phyloP scores from a whole-genome alignment of 2,329 filamentous ascomycete species.

The Aschersonia sp. region DNA sequence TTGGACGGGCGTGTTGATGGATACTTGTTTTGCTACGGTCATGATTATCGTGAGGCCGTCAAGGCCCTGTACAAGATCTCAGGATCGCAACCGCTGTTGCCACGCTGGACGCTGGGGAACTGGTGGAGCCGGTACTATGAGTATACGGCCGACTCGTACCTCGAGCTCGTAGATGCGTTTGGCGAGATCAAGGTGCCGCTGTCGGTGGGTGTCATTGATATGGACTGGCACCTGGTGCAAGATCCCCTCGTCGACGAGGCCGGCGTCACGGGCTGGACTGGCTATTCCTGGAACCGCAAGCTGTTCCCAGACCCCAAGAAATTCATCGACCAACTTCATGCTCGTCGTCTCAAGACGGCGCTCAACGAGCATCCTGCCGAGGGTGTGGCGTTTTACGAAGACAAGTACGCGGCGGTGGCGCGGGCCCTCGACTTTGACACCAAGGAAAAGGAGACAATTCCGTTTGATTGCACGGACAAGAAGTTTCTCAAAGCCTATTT shows the following conservation, averaged over 20 bases:
- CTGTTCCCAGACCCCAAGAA: constrained; percentile 39
- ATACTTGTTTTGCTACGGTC: constrained; percentile 45
- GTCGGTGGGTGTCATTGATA: constrained; percentile 45
- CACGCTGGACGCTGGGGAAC: constrained; percentile 44
- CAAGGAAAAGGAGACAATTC: constrained; percentile 30
- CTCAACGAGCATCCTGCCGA: constrained; percentile 49
- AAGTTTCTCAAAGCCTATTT: constrained; percentile 44
- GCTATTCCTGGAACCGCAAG: constrained; percentile 5
- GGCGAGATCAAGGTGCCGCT: constrained; percentile 34
- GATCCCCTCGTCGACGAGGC: constrained; percentile 27
- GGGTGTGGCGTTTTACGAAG: constrained; percentile 41
- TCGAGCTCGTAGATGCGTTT: constrained; percentile 42
- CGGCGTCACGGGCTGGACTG: constrained; percentile 32
- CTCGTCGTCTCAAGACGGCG: constrained; percentile 35
- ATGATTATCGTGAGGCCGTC: constrained; percentile 38
- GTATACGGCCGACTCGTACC: constrained; percentile 39
- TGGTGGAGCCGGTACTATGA: constrained; percentile 52
- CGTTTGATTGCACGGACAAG: constrained; percentile 38
- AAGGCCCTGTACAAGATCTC: constrained; percentile 39
- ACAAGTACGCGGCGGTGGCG: constrained; percentile 39
- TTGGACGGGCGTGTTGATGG: constrained; percentile 29
- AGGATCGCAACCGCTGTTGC: constrained; percentile 38
- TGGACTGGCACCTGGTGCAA: constrained; percentile 49
- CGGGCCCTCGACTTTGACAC: constrained; percentile 35
- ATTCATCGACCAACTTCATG: constrained; percentile 36